Percentiles rank a stretch among this genome's conserved stretches.
phyloP scores from a whole-genome alignment of 768 basidiomycete species.

The Cyclocybe cylindracea region DNA sequence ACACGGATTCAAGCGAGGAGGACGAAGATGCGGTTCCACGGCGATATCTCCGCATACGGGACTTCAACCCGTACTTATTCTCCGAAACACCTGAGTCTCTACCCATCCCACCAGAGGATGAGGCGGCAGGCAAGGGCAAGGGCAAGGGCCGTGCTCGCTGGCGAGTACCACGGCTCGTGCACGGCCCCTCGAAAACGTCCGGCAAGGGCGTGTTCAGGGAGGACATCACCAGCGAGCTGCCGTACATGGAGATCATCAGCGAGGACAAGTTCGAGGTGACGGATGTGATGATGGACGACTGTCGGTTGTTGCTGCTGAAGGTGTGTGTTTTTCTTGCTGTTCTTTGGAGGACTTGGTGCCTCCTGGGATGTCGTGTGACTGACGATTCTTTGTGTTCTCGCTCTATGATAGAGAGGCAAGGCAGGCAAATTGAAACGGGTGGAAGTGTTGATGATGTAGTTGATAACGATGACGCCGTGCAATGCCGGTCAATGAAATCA shows the following conservation, averaged over 20 bases:
- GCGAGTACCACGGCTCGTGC: constrained; percentile 38
- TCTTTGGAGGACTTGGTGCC: not conserved
- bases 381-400: constrained; percentile 6
- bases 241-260: constrained; percentile 53
- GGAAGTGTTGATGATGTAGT: constrained; percentile 46
- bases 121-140: constrained; percentile 28
- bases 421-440: constrained; percentile 39
- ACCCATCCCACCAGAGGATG: not conserved
- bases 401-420: constrained; percentile 34
- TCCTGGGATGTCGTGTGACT: constrained; percentile 3
- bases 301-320: constrained; percentile 48
- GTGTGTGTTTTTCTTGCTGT: constrained; percentile 26
- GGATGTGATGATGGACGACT: constrained; percentile 61
- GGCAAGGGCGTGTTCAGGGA: constrained; percentile 47
- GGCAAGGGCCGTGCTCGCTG: constrained; percentile 20
- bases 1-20: not conserved
- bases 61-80: constrained; percentile 33
- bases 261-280: constrained; percentile 49
- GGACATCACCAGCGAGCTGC: constrained; percentile 48
- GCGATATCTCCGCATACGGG: constrained; percentile 29
- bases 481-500: too few species aligned
- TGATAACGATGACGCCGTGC: too few species aligned
- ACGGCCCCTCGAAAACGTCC: constrained; percentile 38
- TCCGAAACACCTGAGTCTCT: constrained; percentile 11
- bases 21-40: constrained; percentile 4